Evolutionary conservation across 257 asterid species (phyloP).

Genomic region (Solanum pennellii): DNA sequence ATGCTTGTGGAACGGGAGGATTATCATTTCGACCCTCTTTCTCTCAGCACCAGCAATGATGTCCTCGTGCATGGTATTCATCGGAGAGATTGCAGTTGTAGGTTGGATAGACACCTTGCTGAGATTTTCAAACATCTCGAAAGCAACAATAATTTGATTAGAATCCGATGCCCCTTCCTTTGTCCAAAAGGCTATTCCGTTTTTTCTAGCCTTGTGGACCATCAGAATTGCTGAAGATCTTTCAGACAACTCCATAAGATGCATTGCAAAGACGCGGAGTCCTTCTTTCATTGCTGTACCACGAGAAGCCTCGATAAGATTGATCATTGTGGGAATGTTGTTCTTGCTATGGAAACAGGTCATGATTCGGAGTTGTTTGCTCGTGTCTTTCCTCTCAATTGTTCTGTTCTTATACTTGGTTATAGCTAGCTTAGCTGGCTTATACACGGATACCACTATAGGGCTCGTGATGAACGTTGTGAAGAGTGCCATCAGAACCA

Average conservation of each 20-base stretch:
- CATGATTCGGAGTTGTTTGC: constrained; percentile 24
- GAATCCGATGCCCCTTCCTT: constrained; percentile 4
- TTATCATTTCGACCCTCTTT: constrained; percentile 22
- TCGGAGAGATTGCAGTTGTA: constrained; percentile 36
- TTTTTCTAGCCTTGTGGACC: constrained; percentile 50
- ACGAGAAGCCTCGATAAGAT: constrained; percentile 46
- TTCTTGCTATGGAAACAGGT: constrained; percentile 39
- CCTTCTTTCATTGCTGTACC: constrained; percentile 29
- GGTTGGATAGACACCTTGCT: constrained; percentile 39
- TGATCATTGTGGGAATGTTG: constrained; percentile 32
- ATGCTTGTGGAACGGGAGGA: constrained; percentile 50
- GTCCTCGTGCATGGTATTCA: constrained; percentile 44
- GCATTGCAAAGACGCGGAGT: constrained; percentile 51
- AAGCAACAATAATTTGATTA: constrained; percentile 34
- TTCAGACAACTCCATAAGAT: constrained; percentile 47
- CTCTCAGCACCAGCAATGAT: constrained; percentile 23
- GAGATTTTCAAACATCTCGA: constrained; percentile 37
- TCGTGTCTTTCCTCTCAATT: constrained; percentile 20
- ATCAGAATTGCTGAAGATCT: constrained; percentile 41
- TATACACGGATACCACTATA: constrained; percentile 23
- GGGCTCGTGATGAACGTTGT: constrained; percentile 53
- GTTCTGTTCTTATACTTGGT: constrained; percentile 29
- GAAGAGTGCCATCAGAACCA: constrained; percentile 58
- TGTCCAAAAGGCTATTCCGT: constrained; percentile 45
- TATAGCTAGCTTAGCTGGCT: constrained; percentile 32